phyloP scores from a whole-genome alignment of 2,329 filamentous ascomycete genomes.

The Botrytis fabae region DNA sequence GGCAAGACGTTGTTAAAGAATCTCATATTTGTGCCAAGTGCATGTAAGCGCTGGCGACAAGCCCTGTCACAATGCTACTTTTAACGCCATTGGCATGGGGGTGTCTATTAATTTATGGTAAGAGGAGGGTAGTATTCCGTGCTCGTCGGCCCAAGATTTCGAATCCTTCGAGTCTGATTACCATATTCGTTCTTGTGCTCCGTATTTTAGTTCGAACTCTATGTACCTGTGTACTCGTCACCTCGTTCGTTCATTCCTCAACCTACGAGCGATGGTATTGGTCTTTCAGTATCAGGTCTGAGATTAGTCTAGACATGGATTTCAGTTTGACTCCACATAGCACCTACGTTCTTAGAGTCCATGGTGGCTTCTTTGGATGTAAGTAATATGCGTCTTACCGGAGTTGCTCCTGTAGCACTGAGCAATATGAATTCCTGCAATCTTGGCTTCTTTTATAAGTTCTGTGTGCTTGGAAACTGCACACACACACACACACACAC shows the following conservation, averaged over 20 bases:
- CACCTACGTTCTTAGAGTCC: neutral
- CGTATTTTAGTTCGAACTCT: neutral
- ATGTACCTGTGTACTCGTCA: neutral
- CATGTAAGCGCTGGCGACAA: conserved; percentile 5
- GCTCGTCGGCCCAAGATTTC: neutral
- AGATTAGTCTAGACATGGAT: neutral
- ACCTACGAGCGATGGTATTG: neutral
- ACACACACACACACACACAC: too few species aligned
- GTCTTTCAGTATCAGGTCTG: too few species aligned
- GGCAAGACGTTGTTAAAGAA: neutral
- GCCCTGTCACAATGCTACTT: neutral
- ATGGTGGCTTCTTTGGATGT: neutral
- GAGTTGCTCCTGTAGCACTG: neutral
- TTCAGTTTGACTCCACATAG: neutral
- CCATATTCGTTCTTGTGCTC: neutral
- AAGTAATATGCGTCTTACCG: neutral
- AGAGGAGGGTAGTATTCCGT: neutral
- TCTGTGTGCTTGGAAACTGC: too few species aligned
- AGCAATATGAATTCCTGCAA: neutral
- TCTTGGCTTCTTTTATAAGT: conserved; percentile 14
- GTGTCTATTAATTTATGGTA: neutral
- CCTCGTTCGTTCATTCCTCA: conserved; percentile 8
- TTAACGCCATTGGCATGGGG: neutral
- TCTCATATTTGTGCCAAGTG: neutral
- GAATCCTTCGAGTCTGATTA: neutral